These are phyloP conservation scores for Scedosporium dehoogii DNA, from an alignment of 2,329 filamentous ascomycete genomes.

Conservation along the genomic window DNA sequence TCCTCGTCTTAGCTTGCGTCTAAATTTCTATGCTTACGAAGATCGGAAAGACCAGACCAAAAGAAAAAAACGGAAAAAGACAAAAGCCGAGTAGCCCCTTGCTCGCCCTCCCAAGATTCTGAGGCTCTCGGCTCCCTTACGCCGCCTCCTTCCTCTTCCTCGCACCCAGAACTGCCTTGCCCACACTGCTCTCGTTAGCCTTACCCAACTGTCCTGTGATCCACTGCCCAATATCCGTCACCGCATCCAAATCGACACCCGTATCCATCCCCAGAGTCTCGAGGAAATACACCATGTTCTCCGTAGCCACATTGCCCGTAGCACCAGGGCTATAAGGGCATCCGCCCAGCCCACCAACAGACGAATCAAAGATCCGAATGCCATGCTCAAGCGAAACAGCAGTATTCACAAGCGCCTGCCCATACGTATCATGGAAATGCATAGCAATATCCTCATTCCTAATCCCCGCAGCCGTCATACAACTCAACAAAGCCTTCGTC, in stretches of 20 bases:
- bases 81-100: not conserved
- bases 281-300: conserved; percentile 72
- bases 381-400: conserved; percentile 69
- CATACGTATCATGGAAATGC: conserved; percentile 86
- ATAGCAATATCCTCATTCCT: conserved; percentile 62
- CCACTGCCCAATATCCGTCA: conserved; percentile 63
- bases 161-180: conserved; percentile 51
- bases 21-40: conserved; percentile 1
- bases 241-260: conserved; percentile 57
- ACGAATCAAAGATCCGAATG: conserved; percentile 68
- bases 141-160: not conserved
- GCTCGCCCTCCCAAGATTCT: too few relatives aligned
- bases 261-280: conserved; percentile 66
- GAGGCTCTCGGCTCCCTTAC: conserved; percentile 12
- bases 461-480: conserved; percentile 57
- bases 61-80: not conserved
- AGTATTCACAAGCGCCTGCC: conserved; percentile 74
- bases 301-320: conserved; percentile 77
- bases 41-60: too few relatives aligned
- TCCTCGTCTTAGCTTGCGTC: not conserved
- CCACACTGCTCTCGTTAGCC: conserved; percentile 56
- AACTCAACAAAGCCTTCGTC: conserved; percentile 54
- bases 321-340: conserved; percentile 81
- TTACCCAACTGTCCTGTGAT: conserved; percentile 55
- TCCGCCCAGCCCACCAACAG: conserved; percentile 71